A percentile compares a stretch with the other conserved stretches of the same genome.
phyloP scores from a whole-genome alignment of 768 basidiomycete species.

The Leccinum longicurvipes region DNA sequence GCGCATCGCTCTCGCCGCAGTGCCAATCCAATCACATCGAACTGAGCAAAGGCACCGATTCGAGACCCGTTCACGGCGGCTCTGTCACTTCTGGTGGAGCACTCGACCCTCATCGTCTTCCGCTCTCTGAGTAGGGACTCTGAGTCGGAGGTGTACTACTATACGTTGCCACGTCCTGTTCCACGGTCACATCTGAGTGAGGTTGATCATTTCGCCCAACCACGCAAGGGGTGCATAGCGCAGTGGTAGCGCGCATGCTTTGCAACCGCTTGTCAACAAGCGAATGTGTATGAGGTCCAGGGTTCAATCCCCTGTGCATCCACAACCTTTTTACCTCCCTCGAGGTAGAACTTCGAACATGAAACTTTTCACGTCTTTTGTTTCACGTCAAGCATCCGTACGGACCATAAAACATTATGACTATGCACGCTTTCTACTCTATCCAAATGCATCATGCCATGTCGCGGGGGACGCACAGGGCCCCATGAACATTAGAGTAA shows the following conservation, averaged over 20 bases:
- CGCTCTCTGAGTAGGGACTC: no score
- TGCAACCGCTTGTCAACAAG: slow-evolving; percentile 22
- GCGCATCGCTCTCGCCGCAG: no score
- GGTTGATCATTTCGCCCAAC: background rate
- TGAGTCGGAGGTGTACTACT: no score
- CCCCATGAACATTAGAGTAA: background rate
- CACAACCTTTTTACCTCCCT: slow-evolving; percentile 18
- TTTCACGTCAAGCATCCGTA: background rate
- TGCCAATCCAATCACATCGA: no score
- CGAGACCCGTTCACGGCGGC: no score
- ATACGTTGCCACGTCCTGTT: no score
- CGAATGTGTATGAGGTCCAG: slow-evolving; percentile 37
- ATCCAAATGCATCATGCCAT: no score
- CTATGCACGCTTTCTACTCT: background rate
- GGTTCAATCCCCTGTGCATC: slow-evolving; percentile 42
- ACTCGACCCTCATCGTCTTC: no score
- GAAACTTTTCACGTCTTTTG: background rate
- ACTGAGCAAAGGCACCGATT: no score
- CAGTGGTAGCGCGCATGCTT: slow-evolving; percentile 42
- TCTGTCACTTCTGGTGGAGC: no score
- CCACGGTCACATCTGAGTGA: no score
- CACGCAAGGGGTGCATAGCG: slow-evolving; percentile 13
- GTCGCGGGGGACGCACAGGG: background rate
- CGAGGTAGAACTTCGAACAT: background rate
- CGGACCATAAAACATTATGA: background rate